phyloP scores from a whole-genome alignment of 1,139 yeast species.

The Lodderomyces beijingensis region DNA sequence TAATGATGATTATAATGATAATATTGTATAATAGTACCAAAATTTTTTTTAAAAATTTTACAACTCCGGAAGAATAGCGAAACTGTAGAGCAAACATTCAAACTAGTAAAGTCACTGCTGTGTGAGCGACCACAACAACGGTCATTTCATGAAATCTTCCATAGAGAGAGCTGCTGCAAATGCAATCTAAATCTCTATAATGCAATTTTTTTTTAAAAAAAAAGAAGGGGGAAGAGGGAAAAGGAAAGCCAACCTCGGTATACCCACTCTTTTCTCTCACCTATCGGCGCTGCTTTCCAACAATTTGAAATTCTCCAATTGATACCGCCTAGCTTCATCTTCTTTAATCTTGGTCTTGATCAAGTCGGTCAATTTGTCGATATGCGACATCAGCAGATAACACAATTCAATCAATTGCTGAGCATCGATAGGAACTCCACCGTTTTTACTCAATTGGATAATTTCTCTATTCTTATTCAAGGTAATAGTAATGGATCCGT shows the following conservation, averaged over 20 bases:
- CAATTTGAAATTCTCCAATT: constrained; percentile 25
- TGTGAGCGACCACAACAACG: too few species aligned
- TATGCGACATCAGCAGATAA: constrained; percentile 59
- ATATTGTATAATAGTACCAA: constrained; percentile 11
- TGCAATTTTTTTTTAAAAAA: constrained; percentile 1
- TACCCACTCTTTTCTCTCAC: constrained; percentile 1
- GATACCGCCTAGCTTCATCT: constrained; percentile 44
- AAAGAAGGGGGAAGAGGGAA: not conserved
- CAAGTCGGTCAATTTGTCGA: constrained; percentile 59
- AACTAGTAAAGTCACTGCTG: too few species aligned
- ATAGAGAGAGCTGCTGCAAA: not conserved
- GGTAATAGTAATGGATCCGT: constrained; percentile 80
- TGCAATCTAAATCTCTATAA: constrained; percentile 1
- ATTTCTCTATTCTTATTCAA: constrained; percentile 85
- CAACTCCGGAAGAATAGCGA: not conserved
- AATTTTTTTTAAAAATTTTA: not conserved
- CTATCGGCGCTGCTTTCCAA: constrained; percentile 39
- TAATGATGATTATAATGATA: constrained; percentile 9
- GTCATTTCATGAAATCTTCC: too few species aligned
- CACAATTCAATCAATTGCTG: constrained; percentile 64
- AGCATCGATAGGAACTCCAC: constrained; percentile 85
- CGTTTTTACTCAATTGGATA: constrained; percentile 85
- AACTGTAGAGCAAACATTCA: too few species aligned
- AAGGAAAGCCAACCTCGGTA: not conserved
- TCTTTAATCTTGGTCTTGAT: constrained; percentile 54